Evolutionary conservation across 2,329 filamentous ascomycete species (phyloP).

Genomic region (Aspergillus awamori): DNA sequence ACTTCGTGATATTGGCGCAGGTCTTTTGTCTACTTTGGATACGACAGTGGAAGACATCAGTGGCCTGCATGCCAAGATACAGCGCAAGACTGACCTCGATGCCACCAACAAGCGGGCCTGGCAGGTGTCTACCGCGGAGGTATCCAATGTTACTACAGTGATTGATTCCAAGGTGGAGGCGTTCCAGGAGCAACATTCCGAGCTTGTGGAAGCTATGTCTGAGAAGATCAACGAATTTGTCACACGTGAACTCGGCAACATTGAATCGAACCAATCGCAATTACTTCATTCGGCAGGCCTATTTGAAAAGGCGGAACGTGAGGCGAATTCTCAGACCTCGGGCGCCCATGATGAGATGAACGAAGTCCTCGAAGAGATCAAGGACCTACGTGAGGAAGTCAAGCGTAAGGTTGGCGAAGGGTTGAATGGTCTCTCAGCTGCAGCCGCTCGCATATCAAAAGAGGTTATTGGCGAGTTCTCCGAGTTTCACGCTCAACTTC

Average conservation of each 20-base stretch:
- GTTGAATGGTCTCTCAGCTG: constrained; percentile 76
- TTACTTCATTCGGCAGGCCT: constrained; percentile 68
- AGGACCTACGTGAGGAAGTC: constrained; percentile 82
- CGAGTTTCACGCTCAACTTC: constrained; percentile 79
- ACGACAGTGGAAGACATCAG: constrained; percentile 79
- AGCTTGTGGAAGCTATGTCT: constrained; percentile 69
- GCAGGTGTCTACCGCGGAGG: constrained; percentile 73
- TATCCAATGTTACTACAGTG: constrained; percentile 73
- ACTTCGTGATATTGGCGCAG: constrained; percentile 71
- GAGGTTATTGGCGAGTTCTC: constrained; percentile 85
- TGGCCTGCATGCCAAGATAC: constrained; percentile 82
- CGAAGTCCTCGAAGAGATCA: constrained; percentile 86
- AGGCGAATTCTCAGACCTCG: constrained; percentile 58
- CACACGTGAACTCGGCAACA: constrained; percentile 69
- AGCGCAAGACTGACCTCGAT: constrained; percentile 82
- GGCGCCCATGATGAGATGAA: constrained; percentile 83
- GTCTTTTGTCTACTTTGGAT: constrained; percentile 76
- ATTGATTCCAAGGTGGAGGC: constrained; percentile 75
- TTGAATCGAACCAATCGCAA: constrained; percentile 70
- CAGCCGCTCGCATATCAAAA: constrained; percentile 84
- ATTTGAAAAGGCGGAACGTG: constrained; percentile 68
- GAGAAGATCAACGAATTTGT: constrained; percentile 77
- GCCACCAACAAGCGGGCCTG: constrained; percentile 76
- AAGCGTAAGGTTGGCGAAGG: constrained; percentile 85
- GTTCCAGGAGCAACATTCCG: constrained; percentile 73